A percentile compares a stretch with the other conserved stretches of the same genome.
These are phyloP conservation scores for Leccinum angustisporum DNA, from an alignment of 1,284 basidiomycete species.

Conservation along the genomic window DNA sequence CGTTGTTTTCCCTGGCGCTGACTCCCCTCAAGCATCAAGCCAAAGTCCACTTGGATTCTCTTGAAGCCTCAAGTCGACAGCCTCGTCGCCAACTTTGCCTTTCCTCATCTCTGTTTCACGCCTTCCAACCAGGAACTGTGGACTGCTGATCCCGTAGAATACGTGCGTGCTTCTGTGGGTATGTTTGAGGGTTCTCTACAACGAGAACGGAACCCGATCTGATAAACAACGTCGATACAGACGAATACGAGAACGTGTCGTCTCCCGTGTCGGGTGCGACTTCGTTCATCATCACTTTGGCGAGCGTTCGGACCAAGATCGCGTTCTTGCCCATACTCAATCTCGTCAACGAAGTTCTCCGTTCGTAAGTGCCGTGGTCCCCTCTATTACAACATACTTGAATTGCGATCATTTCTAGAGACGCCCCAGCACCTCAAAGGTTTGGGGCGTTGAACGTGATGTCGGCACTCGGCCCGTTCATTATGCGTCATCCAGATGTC, in stretches of 20 bases:
- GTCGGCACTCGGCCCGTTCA: constrained; percentile 69
- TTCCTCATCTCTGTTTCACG: constrained; percentile 83
- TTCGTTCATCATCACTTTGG: constrained; percentile 74
- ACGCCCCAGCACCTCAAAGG: constrained; percentile 59
- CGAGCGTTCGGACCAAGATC: constrained; percentile 73
- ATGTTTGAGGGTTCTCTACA: constrained; percentile 24
- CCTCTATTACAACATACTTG: not conserved
- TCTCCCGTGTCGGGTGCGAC: constrained; percentile 77
- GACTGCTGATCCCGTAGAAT: constrained; percentile 79
- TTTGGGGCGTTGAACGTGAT: constrained; percentile 86
- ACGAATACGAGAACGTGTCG: constrained; percentile 77
- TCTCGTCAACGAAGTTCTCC: constrained; percentile 72
- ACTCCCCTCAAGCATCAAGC: constrained; percentile 70
- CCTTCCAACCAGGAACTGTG: constrained; percentile 66
- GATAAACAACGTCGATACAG: constrained; percentile 36
- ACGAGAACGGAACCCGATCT: not conserved
- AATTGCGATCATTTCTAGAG: constrained; percentile 34
- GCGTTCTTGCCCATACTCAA: constrained; percentile 76
- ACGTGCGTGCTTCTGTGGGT: constrained; percentile 72
- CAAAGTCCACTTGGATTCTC: constrained; percentile 81
- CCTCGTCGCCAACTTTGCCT: constrained; percentile 75
- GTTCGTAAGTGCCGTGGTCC: constrained; percentile 48
- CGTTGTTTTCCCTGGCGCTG: not conserved
- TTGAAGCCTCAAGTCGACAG: constrained; percentile 80
- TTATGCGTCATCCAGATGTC: constrained; percentile 79